Base-by-base conservation (phyloP, 192 early-diverging fungal species). In the Backusella mclennaniae region DNA sequence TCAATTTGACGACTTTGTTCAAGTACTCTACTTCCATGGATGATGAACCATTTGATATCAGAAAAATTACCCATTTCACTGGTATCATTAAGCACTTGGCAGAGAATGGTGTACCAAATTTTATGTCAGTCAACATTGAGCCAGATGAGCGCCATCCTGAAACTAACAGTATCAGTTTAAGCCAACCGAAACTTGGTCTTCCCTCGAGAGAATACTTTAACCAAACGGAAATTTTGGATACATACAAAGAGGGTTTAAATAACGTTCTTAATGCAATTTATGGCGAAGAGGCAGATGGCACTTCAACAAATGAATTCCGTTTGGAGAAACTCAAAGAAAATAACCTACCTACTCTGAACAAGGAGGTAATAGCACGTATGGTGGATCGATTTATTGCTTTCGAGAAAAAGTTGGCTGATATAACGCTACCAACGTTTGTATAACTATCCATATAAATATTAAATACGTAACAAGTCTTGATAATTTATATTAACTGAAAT, bases 161-260 rank as follows among this genome's bases (percentile, higher is more conserved):
- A 35, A 21, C 42, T 6, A 89, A 88, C 66, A 80, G 82, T 0
- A 78, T 93, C 46, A 53, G 41, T 38, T 38, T 94, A n/a, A 59
- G 29, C 8, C 89, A 92, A 77, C 75, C 44, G 56, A 89, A 86
- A 5, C 78, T 92, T 29, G 86, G 83, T 35, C 71, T 91, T 59
- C 91, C 92, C 15, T 87, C 89, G 39, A 90, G 86, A 31, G 86
- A 92, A 49, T 92, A 92, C 59, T 93, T 92, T 76, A 44, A 82
- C 3, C 82, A 92, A n/a, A 68, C 80, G 15, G 78, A 87, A 12
- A 79, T 83, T 23, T 21, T 90, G 17, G 44, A 29, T 15, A 52
- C 78, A 11, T 91, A 90, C 63, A 68, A 82, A 71, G 63, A 69
- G 8, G 80, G 82, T 3, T 46, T 92, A 33, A 71, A 77, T 6